Evolutionary conservation across 495 filamentous ascomycete species (phyloP), one percentile per base, ranked within the genome.

Genomic region (Thozetella sp.): DNA sequence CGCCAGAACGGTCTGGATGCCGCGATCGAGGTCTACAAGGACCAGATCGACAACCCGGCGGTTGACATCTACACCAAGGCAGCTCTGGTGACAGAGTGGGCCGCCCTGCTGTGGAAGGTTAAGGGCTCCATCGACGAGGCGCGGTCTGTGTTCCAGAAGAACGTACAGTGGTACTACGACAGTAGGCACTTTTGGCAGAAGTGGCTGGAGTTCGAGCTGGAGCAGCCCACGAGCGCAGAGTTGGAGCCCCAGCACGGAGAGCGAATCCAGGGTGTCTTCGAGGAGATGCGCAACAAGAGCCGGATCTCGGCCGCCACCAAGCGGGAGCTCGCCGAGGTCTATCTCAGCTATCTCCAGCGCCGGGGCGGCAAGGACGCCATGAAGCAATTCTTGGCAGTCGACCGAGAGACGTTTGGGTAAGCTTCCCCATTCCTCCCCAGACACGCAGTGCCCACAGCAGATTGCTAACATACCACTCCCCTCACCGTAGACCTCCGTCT

Each of bases 161-260:
- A 96, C 66, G 83, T 91, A 54, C 86, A 93, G 63, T 91, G 88
- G 80, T 97, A 96, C 72, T 81, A 90, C 17, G 91, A 94, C 64
- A 96, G 92, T 67, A 83, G 86, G n/a, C 82, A 88, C 22, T 99
- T 99, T 84, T 98, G 93, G 94, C 82, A 86, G 57, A 90, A 87
- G 70, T 99, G 91, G 74, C 82, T 98, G 12, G 77, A 87, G 54
- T 97, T 99, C 62, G 95, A 99, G 78, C 79, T 96, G 43, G 87
- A 91, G 37, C 96, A 97, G 67, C 90, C 92, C 10, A 93, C 91
- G 2, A 89, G 79, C 57, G 72, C 78, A 0, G 83, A 82, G 30
- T 83, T 83, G 1, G 92, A 96, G 64, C 51, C 72, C 0, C 76
- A 83, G 55, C 89, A 93, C 53, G 88, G 88, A 50, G 81, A 85